Conservation (phyloP, 345 rosid genomes). For the Excoecaria agallocha region DNA sequence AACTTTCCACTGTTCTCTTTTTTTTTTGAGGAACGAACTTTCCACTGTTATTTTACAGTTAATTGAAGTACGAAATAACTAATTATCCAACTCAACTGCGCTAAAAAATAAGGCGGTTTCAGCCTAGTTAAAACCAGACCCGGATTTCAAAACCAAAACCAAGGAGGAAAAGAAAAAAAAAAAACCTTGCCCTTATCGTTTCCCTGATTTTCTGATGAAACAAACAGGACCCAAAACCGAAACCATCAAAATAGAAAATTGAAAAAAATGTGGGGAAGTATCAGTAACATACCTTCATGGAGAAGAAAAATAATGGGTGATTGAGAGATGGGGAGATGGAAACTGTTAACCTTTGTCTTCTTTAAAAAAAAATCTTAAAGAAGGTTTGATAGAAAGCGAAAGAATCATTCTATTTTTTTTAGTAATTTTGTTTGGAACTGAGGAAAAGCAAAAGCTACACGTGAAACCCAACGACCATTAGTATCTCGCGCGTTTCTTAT, state of each 20-base stretch:
- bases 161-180: neutral
- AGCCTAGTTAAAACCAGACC: neutral
- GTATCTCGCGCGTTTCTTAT: constrained; percentile 13
- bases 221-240: neutral
- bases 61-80: neutral
- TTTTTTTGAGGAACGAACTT: no score
- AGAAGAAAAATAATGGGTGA: neutral
- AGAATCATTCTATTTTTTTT: neutral
- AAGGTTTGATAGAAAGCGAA: constrained; percentile 4
- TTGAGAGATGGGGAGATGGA: neutral
- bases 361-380: constrained; percentile 1
- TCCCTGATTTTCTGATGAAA: constrained; percentile 4
- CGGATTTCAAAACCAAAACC: neutral
- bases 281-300: constrained; percentile 11
- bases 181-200: neutral
- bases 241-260: neutral
- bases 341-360: neutral
- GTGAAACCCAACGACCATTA: constrained; percentile 9
- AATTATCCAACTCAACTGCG: neutral
- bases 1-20: no score
- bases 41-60: neutral
- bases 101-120: neutral
- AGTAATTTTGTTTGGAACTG: neutral
- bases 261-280: constrained; percentile 4
- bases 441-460: neutral